Conservation (phyloP, 345 rosid species). For the Euphorbia peplus region DNA sequence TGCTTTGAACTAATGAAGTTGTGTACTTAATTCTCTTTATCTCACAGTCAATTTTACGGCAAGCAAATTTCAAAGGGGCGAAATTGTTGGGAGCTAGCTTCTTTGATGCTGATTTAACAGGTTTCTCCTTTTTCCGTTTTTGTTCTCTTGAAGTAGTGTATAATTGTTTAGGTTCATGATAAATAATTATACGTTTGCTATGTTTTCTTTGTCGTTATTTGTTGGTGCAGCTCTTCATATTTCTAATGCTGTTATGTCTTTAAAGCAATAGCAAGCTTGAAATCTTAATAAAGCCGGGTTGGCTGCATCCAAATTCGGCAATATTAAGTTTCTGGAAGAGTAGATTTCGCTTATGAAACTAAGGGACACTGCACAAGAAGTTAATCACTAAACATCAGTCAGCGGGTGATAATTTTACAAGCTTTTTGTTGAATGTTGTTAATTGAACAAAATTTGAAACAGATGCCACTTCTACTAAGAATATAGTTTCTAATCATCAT, state of each 20-base stretch:
- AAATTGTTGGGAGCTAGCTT: slow-evolving; percentile 93
- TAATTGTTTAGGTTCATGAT: neutral
- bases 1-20: too few relatives aligned
- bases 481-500: neutral
- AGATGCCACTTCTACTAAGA: neutral
- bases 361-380: too few relatives aligned
- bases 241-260: neutral
- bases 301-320: neutral
- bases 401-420: too few relatives aligned
- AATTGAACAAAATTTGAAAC: neutral
- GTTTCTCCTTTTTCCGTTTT: slow-evolving; percentile 22
- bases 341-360: neutral
- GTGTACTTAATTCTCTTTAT: slow-evolving; percentile 13
- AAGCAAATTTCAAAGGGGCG: slow-evolving; percentile 87
- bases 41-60: slow-evolving; percentile 74
- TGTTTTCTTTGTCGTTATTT: neutral
- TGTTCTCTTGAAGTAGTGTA: neutral
- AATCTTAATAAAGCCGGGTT: neutral
- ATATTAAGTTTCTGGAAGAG: neutral
- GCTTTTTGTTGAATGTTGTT: neutral
- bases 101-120: slow-evolving; percentile 95
- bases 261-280: neutral
- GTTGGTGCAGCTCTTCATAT: neutral
- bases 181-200: neutral
- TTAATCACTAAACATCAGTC: too few relatives aligned